phyloP scores from a whole-genome alignment of 176 grass and related monocot genomes.

The Avena sativa region DNA sequence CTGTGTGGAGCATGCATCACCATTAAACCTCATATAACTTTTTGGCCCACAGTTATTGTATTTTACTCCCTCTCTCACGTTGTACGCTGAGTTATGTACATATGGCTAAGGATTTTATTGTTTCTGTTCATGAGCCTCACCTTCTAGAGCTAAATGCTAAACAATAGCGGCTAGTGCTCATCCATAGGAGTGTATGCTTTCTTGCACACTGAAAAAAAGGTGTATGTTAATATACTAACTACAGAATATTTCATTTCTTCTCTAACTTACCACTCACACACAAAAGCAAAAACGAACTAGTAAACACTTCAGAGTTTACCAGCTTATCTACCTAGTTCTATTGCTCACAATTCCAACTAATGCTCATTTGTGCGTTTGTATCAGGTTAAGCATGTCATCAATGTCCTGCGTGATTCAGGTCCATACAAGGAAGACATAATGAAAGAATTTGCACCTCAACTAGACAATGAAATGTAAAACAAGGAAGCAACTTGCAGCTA shows the following conservation, averaged over 20 bases:
- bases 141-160: slow-evolving; percentile 40
- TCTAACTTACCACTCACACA: too few species aligned
- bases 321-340: neutral
- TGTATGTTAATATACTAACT: neutral
- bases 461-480: slow-evolving; percentile 30
- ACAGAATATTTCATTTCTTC: too few species aligned
- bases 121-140: neutral
- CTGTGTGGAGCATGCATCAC: slow-evolving; percentile 11
- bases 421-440: slow-evolving; percentile 91
- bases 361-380: slow-evolving; percentile 17
- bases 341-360: slow-evolving; percentile 25
- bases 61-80: neutral
- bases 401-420: slow-evolving; percentile 71
- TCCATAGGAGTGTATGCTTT: neutral
- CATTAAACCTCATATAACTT: slow-evolving; percentile 14
- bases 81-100: neutral
- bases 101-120: neutral
- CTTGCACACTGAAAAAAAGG: neutral
- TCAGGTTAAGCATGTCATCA: slow-evolving; percentile 82
- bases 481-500: neutral
- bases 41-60: neutral
- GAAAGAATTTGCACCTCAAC: slow-evolving; percentile 51
- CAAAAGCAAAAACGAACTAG: too few species aligned
- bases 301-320: too few species aligned
- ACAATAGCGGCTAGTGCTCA: neutral